These are phyloP conservation scores for Pseudocercospora musae DNA, from an alignment of 2,329 filamentous ascomycete species.

Conservation along the genomic window DNA sequence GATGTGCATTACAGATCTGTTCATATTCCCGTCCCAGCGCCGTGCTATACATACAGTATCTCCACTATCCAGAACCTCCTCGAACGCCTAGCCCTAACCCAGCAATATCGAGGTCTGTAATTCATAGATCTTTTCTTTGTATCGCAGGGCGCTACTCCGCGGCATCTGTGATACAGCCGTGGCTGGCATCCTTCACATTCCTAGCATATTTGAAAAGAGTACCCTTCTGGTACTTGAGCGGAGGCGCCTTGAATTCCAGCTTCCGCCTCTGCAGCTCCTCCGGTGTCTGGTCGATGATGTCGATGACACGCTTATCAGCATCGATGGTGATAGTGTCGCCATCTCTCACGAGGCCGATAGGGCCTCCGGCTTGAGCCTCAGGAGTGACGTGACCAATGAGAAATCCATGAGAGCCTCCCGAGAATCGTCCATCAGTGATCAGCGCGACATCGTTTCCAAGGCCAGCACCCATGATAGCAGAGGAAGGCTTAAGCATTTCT, in stretches of 20 bases:
- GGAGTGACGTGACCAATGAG: constrained; percentile 84
- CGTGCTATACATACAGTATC: not conserved
- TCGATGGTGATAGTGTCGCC: constrained; percentile 81
- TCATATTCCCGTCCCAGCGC: not conserved
- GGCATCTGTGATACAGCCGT: constrained; percentile 57
- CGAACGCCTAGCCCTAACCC: not conserved
- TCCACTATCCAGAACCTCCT: not conserved
- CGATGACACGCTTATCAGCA: constrained; percentile 67
- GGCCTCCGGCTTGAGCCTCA: constrained; percentile 80
- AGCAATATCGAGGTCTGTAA: not conserved
- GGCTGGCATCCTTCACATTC: constrained; percentile 56
- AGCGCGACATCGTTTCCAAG: constrained; percentile 71
- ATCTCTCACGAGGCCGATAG: constrained; percentile 77
- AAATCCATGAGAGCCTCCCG: constrained; percentile 80
- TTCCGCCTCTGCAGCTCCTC: constrained; percentile 56
- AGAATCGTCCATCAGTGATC: constrained; percentile 73
- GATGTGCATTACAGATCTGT: not conserved
- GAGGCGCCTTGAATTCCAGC: constrained; percentile 52
- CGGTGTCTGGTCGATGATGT: constrained; percentile 60
- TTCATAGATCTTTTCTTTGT: not conserved
- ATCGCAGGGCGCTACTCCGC: not conserved
- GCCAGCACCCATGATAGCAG: constrained; percentile 70
- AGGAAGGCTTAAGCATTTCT: constrained; percentile 70
- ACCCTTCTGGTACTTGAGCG: constrained; percentile 57
- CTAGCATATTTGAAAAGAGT: constrained; percentile 59